Evolutionary conservation across 208 protist species (phyloP).

Genomic region (Trypanosoma melophagium): DNA sequence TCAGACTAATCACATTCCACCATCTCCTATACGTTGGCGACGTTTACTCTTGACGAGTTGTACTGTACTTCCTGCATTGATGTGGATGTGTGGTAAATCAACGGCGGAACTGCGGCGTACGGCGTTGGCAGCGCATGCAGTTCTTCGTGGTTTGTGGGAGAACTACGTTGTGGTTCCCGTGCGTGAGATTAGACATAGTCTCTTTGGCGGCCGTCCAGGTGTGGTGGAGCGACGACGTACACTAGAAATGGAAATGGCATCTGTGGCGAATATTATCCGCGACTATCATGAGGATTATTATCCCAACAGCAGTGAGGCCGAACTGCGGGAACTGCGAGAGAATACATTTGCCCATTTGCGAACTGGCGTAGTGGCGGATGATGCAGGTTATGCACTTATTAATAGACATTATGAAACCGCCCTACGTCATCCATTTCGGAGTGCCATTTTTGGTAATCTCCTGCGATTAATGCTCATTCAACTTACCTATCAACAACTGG

Average conservation of each 20-base stretch:
- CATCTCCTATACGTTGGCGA: constrained; percentile 12
- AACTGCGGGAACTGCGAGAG: constrained; percentile 44
- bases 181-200: constrained; percentile 41
- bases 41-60: constrained; percentile 34
- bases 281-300: constrained; percentile 83
- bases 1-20: constrained; percentile 2
- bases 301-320: constrained; percentile 30
- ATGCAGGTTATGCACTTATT: constrained; percentile 59
- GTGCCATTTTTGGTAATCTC: constrained; percentile 65
- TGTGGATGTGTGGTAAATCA: constrained; percentile 48
- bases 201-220: constrained; percentile 61
- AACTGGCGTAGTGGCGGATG: constrained; percentile 45
- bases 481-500: constrained; percentile 63
- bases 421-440: constrained; percentile 64
- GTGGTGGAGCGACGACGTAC: constrained; percentile 58
- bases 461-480: constrained; percentile 74
- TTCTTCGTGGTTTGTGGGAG: constrained; percentile 29
- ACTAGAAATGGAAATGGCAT: constrained; percentile 54
- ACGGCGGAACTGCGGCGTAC: constrained; percentile 34
- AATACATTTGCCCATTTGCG: constrained; percentile 44
- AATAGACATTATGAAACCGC: constrained; percentile 63
- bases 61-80: constrained; percentile 30
- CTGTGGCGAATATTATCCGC: constrained; percentile 74
- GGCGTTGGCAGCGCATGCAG: constrained; percentile 9
- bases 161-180: constrained; percentile 57